Evolutionary conservation across 164 flowering plant genomes (phyloP), one percentile per base, ranked within the genome.

Genomic region (Aristolochia contorta): DNA sequence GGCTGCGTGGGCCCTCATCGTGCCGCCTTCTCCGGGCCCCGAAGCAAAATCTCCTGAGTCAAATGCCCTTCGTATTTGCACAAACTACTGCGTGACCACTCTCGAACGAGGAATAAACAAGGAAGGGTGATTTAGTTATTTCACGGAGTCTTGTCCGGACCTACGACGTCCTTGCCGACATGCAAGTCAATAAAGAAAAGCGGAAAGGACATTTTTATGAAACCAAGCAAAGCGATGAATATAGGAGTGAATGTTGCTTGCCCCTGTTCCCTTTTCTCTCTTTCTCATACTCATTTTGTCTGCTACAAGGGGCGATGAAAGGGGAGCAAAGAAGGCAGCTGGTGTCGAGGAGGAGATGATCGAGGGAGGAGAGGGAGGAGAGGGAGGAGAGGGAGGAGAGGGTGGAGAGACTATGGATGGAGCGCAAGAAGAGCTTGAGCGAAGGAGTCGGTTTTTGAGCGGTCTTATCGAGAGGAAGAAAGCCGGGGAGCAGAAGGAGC

Each of bases 381-480:
- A 4, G 47, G 9, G 16, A 47, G 48, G 4, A 15, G 23, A 58
- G 47, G 9, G 16, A 47, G 48, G 4, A 15, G 23, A 33, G 41
- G 47, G 23, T 43, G 18, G 51, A 10, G 25, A 4, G 47, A 48
- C 52, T 60, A 78, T 84, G 90, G 93, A 82, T 55, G 85, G 75
- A 69, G 96, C 89, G 59, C 89, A 85, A 74, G 61, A 72, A 72
- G 98, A 92, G 73, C 69, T 92, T 33, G 96, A 89, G 74, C 82
- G 93, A 64, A 79, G 98, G 49, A 89, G 95, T 78, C 83, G 71
- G 69, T 92, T 87, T 72, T 65, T 92, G 72, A 87, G 64, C 78
- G 79, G 86, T 58, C 72, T 92, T 49, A 87, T 92, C 57, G 80
- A 82, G 79, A 85, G 80, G 77, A 92, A 92, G 84, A 92, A 84